phyloP scores from a whole-genome alignment of 1,284 basidiomycete species.

The Rhodotorula sp. region DNA sequence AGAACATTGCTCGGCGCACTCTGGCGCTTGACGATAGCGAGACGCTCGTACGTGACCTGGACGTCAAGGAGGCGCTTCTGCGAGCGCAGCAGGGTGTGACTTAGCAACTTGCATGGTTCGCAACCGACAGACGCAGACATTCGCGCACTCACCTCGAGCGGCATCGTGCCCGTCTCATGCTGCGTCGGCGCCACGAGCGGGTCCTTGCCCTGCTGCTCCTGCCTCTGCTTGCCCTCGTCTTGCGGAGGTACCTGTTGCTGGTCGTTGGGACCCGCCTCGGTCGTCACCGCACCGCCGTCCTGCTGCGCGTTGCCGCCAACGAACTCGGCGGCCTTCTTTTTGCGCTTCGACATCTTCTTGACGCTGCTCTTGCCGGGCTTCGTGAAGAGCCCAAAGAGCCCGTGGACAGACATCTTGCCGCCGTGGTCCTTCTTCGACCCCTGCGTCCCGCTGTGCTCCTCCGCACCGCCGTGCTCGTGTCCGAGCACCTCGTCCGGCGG shows the following conservation, averaged over 20 bases:
- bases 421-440: too few relatives aligned
- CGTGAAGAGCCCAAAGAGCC: not conserved
- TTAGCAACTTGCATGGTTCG: fast-evolving
- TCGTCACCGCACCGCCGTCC: not conserved
- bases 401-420: slow-evolving; percentile 1
- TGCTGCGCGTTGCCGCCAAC: not conserved
- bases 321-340: not conserved
- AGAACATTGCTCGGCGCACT: not conserved
- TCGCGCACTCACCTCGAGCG: slow-evolving; percentile 1
- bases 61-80: slow-evolving; percentile 14
- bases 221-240: not conserved
- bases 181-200: slow-evolving; percentile 8
- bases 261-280: too few relatives aligned
- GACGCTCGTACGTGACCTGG: slow-evolving; percentile 24
- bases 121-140: not conserved
- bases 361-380: not conserved
- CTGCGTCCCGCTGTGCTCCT: not conserved
- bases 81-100: too few relatives aligned
- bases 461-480: not conserved
- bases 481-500: not conserved
- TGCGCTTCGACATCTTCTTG: not conserved
- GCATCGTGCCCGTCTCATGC: not conserved
- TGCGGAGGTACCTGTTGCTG: too few relatives aligned
- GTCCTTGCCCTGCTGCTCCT: not conserved
- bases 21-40: slow-evolving; percentile 19